Evolutionary conservation across 331 rosid genomes (phyloP), one percentile per base, ranked within the genome.

Genomic region (Dryas integrifolia): DNA sequence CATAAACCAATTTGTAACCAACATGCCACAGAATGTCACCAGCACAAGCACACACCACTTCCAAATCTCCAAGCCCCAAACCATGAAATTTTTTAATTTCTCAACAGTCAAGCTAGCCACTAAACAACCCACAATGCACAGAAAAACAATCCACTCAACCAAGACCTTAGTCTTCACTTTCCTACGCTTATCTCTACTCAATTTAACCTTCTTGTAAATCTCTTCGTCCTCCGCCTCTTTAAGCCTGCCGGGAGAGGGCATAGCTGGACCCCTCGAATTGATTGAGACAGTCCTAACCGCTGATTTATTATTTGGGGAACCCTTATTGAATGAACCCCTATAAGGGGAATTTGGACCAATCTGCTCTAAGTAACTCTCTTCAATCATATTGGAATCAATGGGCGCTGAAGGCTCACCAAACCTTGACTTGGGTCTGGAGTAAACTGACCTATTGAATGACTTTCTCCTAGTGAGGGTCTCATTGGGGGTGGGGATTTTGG

Each of bases 21-120:
- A 73, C 92, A 89, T 75, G 50, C 98, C 98, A 78, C 88, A 91
- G 77, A 91, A 86, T 47, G 80, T 89, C 69, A 86, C 97, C 86
- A 83, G 76, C 66, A 86, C 78, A 77, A 91, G 88, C 65, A 88
- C 85, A 76, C 87, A 84, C 97, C 96, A 94, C 78, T 88, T 91
- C 98, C 98, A 94, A 56, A 89, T 39, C 80, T 75, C 82, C 76
- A 89, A 67, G 13, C 86, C 88, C 96, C 97, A 89, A 67, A 84
- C 50, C 62, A 5, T 61, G 0, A 4, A 6, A 6, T 44, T 69
- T 73, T 48, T 53, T 62, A 88, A 61, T 38, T 71, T 76, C n/a
- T 72, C 65, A 45, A 86, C 74, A 0, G 90, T 86, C 50, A 89
- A 78, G 72, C 92, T 86, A 72, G 88, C 88, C 39, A 87, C 67